Evolutionary conservation across 2,329 filamentous ascomycete genomes (phyloP).

Genomic region (Phialophora tarda): DNA sequence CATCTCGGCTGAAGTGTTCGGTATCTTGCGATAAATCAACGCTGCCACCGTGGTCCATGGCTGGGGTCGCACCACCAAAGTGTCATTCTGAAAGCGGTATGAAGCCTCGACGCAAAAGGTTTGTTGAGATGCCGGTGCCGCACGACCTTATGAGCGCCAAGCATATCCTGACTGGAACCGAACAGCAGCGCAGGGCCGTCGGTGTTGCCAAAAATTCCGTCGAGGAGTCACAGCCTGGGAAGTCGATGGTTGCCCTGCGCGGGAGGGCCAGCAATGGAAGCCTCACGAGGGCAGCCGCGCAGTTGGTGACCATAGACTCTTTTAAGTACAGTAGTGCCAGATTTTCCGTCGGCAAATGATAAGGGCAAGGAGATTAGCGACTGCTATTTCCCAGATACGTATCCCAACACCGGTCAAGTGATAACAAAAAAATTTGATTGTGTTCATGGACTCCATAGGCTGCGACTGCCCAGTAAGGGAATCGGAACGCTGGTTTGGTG

Average conservation of each 20-base stretch:
- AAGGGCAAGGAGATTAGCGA: conserved; percentile 31
- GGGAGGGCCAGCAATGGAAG: neutral
- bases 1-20: conserved; percentile 1
- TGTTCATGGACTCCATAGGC: conserved; percentile 18
- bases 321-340: conserved; percentile 16
- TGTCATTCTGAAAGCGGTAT: neutral
- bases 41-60: neutral
- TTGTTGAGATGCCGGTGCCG: neutral
- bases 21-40: neutral
- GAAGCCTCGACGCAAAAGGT: neutral
- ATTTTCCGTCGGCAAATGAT: conserved; percentile 16
- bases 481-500: conserved; percentile 9
- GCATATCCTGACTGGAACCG: neutral
- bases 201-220: neutral
- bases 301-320: conserved; percentile 1
- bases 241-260: neutral
- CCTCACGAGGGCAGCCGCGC: neutral
- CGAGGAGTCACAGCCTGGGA: neutral
- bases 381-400: conserved; percentile 1
- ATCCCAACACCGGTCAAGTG: conserved; percentile 11
- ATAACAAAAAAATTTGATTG: conserved; percentile 13
- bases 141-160: neutral
- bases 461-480: conserved; percentile 6
- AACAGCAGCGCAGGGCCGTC: neutral
- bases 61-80: neutral